A percentile compares a stretch with the other conserved stretches of the same genome.
Conservation (phyloP, 192 early-diverging fungal genomes). For the Geranomyces michiganensis region DNA sequence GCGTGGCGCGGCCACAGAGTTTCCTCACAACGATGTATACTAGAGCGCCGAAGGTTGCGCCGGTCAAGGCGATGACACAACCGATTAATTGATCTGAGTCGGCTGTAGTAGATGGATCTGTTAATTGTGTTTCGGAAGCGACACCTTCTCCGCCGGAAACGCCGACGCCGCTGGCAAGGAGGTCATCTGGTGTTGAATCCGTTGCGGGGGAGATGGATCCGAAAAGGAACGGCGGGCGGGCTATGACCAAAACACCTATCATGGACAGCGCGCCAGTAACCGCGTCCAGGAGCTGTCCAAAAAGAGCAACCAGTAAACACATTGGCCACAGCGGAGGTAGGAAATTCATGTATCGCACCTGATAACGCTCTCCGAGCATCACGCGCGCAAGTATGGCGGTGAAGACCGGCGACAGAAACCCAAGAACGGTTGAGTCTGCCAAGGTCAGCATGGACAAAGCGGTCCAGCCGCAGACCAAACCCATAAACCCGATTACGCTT, state of each 20-base stretch:
- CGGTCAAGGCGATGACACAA: conserved; percentile 21
- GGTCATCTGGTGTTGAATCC: conserved; percentile 27
- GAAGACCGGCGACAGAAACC: conserved; percentile 37
- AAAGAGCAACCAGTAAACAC: neutral
- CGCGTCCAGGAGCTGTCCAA: conserved; percentile 26
- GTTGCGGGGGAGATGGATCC: conserved; percentile 8
- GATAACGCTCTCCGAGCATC: conserved; percentile 33
- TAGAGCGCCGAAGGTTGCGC: conserved; percentile 30
- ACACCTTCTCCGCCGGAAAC: neutral
- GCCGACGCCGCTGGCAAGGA: conserved; percentile 16
- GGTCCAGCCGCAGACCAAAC: conserved; percentile 31
- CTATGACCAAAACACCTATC: conserved; percentile 39
- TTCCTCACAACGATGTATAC: conserved; percentile 28
- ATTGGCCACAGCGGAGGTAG: neutral
- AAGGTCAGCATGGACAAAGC: conserved; percentile 31
- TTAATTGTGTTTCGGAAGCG: neutral
- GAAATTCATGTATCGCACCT: conserved; percentile 1
- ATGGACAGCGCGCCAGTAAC: conserved; percentile 29
- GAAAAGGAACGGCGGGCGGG: conserved; percentile 36
- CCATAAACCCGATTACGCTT: conserved; percentile 24
- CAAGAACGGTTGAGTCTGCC: conserved; percentile 38
- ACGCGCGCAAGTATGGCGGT: conserved; percentile 35
- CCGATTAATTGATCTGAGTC: conserved; percentile 9
- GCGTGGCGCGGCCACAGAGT: conserved; percentile 13
- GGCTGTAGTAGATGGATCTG: neutral